Evolutionary conservation across 1,139 yeast species (phyloP).

Genomic region (Sugiyamaella paludigena): DNA sequence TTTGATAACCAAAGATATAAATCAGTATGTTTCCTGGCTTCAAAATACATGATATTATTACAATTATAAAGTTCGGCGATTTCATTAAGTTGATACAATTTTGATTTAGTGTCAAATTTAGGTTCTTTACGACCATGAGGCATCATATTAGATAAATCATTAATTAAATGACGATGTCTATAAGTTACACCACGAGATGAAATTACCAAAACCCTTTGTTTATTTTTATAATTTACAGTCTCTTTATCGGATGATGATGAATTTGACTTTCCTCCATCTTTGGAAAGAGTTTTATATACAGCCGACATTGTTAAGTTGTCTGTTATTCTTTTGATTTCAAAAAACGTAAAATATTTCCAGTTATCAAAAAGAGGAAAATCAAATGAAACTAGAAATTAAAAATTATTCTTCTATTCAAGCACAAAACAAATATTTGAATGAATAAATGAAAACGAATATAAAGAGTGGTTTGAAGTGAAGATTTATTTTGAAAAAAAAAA

Average conservation of each 20-base stretch:
- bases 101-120: constrained; percentile 89
- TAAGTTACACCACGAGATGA: constrained; percentile 90
- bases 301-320: too few relatives aligned
- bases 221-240: constrained; percentile 31
- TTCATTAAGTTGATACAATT: constrained; percentile 84
- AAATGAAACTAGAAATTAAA: constrained; percentile 16
- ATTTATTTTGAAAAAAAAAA: too few relatives aligned
- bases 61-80: constrained; percentile 97
- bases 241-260: constrained; percentile 42
- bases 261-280: constrained; percentile 46
- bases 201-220: constrained; percentile 63
- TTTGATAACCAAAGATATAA: constrained; percentile 91
- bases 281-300: constrained; percentile 65
- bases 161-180: constrained; percentile 92
- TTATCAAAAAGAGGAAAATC: constrained; percentile 1
- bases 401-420: too few relatives aligned
- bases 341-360: not conserved
- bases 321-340: too few relatives aligned
- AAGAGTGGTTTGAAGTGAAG: too few relatives aligned
- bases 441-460: too few relatives aligned
- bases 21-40: constrained; percentile 95
- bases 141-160: constrained; percentile 71
- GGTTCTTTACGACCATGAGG: constrained; percentile 98
- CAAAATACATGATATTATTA: constrained; percentile 90
- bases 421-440: too few relatives aligned